Percentiles rank a stretch among this genome's conserved stretches.
phyloP scores from a whole-genome alignment of 2,329 filamentous ascomycete species.

The Sarocladiaceae sp. region DNA sequence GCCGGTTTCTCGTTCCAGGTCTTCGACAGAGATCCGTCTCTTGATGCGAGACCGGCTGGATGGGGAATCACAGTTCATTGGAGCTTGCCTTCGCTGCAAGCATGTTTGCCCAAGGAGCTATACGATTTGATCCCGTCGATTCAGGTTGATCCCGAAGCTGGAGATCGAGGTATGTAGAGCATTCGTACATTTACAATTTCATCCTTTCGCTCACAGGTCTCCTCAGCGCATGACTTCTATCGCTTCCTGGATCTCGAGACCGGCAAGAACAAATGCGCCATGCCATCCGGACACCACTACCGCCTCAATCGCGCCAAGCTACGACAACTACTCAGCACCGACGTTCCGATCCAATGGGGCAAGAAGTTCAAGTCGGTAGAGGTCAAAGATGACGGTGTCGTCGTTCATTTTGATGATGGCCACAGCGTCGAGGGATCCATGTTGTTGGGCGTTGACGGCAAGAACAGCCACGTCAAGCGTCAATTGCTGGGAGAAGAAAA shows the following conservation, averaged over 20 bases:
- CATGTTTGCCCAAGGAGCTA: constrained; percentile 1
- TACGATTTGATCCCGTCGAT: constrained; percentile 3
- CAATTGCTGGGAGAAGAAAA: neutral
- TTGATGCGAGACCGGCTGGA: constrained; percentile 1
- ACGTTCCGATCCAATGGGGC: constrained; percentile 1
- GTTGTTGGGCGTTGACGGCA: constrained; percentile 1
- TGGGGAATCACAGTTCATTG: constrained; percentile 7
- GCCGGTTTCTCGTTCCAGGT: constrained; percentile 2
- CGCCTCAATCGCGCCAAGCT: constrained; percentile 1
- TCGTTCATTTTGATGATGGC: constrained; percentile 1
- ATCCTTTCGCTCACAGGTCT: neutral
- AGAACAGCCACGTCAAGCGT: constrained; percentile 5
- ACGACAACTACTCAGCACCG: neutral
- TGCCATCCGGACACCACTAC: constrained; percentile 3
- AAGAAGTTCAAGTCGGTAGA: neutral
- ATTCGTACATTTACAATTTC: neutral
- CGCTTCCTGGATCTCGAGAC: constrained; percentile 1
- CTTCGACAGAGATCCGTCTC: constrained; percentile 1
- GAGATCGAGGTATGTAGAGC: neutral
- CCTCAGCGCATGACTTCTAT: neutral
- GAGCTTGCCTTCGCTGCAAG: constrained; percentile 2
- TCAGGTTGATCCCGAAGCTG: constrained; percentile 2
- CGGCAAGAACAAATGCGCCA: neutral
- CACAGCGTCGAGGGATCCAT: neutral
- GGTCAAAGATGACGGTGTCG: neutral